These are phyloP conservation scores for Serpula lacrymans DNA, from an alignment of 768 basidiomycete species.

Conservation along the genomic window DNA sequence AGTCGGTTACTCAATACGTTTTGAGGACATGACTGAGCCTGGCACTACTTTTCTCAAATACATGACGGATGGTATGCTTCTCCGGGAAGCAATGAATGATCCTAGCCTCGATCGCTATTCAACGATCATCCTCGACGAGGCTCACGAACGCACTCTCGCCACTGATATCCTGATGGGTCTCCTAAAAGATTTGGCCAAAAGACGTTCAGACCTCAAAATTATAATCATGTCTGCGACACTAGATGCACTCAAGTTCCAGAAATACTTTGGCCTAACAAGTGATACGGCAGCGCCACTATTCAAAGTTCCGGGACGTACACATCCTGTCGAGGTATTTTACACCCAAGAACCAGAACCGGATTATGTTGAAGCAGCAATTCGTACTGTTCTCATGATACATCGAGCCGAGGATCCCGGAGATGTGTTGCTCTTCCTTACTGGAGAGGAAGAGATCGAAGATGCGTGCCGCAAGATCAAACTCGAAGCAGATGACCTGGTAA, in stretches of 20 bases:
- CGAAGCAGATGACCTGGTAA: constrained; percentile 81
- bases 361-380: constrained; percentile 95
- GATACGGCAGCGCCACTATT: constrained; percentile 66
- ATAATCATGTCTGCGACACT: constrained; percentile 99
- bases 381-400: constrained; percentile 96
- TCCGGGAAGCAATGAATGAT: constrained; percentile 99
- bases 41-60: constrained; percentile 96
- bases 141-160: constrained; percentile 95
- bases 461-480: constrained; percentile 90
- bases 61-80: constrained; percentile 99
- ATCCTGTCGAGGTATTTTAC: constrained; percentile 95
- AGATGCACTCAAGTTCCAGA: constrained; percentile 94
- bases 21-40: constrained; percentile 85
- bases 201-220: constrained; percentile 87
- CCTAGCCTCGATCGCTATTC: constrained; percentile 85
- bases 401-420: constrained; percentile 93
- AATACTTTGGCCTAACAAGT: constrained; percentile 69
- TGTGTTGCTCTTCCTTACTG: constrained; percentile 91
- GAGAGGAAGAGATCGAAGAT: constrained; percentile 98
- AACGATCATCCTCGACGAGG: constrained; percentile 98
- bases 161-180: constrained; percentile 99
- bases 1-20: constrained; percentile 97
- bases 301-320: constrained; percentile 90
- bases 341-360: constrained; percentile 91
- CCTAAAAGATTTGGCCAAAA: constrained; percentile 78